Conservation (phyloP, 164 flowering plant genomes). For the Nymphaea colorata region DNA sequence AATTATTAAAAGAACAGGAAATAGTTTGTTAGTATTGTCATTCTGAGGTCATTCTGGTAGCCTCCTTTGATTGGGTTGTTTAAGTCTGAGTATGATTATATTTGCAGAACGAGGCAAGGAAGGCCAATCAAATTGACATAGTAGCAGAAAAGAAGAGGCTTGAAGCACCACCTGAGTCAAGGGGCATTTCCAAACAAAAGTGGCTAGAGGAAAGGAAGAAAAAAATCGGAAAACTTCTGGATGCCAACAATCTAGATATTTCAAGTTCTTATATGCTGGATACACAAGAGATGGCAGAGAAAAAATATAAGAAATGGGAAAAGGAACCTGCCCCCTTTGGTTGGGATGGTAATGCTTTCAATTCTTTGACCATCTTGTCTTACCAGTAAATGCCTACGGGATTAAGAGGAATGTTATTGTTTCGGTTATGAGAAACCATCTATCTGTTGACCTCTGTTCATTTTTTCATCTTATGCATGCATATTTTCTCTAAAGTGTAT, state of each 20-base stretch:
- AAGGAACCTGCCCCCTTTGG: conserved; percentile 92
- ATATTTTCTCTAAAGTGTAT: no score
- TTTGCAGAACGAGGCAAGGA: conserved; percentile 82
- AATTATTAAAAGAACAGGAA: no score
- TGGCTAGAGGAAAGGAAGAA: conserved; percentile 95
- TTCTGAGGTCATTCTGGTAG: not conserved
- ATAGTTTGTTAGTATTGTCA: no score
- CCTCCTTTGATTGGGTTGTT: not conserved
- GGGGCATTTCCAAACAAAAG: conserved; percentile 93
- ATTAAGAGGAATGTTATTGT: no score
- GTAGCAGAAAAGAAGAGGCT: conserved; percentile 78
- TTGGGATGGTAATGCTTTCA: conserved; percentile 64
- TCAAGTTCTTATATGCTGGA: conserved; percentile 82
- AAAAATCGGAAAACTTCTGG: conserved; percentile 85
- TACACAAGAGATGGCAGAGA: conserved; percentile 73
- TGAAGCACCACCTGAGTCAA: conserved; percentile 75
- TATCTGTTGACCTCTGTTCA: no score
- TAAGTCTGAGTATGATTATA: not conserved
- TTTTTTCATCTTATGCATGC: no score
- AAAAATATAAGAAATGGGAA: conserved; percentile 88
- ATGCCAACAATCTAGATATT: conserved; percentile 93
- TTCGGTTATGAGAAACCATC: no score
- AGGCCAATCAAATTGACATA: conserved; percentile 84
- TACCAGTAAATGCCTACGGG: no score
- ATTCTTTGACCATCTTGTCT: no score